Evolutionary conservation across 495 filamentous ascomycete species (phyloP), one percentile per base, ranked within the genome.

Genomic region (Penicillium salamii): DNA sequence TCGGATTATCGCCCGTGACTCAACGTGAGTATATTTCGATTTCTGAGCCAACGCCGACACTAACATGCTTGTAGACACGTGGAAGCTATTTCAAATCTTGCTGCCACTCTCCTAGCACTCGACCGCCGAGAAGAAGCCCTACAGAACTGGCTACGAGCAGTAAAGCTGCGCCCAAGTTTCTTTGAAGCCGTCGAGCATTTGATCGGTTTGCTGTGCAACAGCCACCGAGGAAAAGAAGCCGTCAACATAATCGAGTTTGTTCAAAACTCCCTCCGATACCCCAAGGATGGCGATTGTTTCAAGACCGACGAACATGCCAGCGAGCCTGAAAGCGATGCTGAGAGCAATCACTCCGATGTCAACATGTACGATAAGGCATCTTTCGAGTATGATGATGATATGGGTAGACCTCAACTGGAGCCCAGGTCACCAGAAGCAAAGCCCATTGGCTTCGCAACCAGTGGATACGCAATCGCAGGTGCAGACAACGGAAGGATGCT

Each of bases 111-210:
- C 9, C 82, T 97, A 49, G 89, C 90, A 15, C 70, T 97, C 13
- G 84, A 91, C 57, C 82, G 85, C 41, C 84, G 84, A 23, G 82
- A 88, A 37, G 91, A 99, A 50, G 93, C 93, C 13, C 84, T 95
- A 63, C 76, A 84, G 44, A 78, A 95, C 63, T 99, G 93, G 95
- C 67, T 86, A 41, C 83, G 81, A 43, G 89, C 90, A 13, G 84
- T 99, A 26, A 89, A 83, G 55, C 72, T 88, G 35, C 83, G 89
- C 3, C 93, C 93, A 2, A 90, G 84, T 65, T 96, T 93, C 69
- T 88, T 99, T 53, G 93, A 99, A 72, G 95, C 93, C 12, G 91
- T 95, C 13, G 93, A 99, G 64, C 93, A 97, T 75, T 78, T 99
- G 3, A 86, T 97, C 23, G 90, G 91, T 5, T 73, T 99, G 24